Evolutionary conservation across 2,329 filamentous ascomycete species (phyloP), one percentile per base, ranked within the genome.

Genomic region (Aspergillus fructus): DNA sequence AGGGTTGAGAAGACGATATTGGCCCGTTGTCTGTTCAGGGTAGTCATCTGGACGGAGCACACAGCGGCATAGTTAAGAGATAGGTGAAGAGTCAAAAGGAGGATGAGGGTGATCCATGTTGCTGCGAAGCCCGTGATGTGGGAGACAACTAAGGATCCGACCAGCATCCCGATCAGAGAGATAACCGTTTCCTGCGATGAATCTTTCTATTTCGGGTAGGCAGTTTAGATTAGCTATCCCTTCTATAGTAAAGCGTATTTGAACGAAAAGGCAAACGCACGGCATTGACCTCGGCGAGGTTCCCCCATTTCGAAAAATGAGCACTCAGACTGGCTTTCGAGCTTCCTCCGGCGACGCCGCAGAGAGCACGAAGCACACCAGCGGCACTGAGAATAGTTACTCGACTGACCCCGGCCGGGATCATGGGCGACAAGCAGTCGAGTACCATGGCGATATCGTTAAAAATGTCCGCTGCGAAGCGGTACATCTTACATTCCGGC

Each of bases 171-270:
- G 34, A 96, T 61, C 24, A 97, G 80, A 2, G 91, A 93, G 56
- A 99, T 90, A 19, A 96, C 86, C 0, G 93, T 97, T 76, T 97
- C 94, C 76, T 97, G 94, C 63, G 90, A 96, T 12, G 92, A 92
- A 71, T 97, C 93, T 83, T 96, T 88, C 78, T 83, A 66, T 46
- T 30, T 15, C 34, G 12, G 34, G 34, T 30, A 7, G 13, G 15
- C 34, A 37, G 15, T 2, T 6, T 37, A 47, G 19, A 17, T 63
- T 27, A 64, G 46, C 52, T 49, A 42, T 3, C n/a, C 3, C 13
- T 13, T 47, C 19, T 19, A 12, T 43, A 1, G n/a, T 24, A 19
- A 43, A 12, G 8, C 27, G 27, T 30, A 30, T 8, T 30, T 11
- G 9, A 30, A 30, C 27, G n/a, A 27, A 12, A 47, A 12, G 13